Conservation (phyloP, 208 protist species). For the Acanthamoeba culbertsoni region DNA sequence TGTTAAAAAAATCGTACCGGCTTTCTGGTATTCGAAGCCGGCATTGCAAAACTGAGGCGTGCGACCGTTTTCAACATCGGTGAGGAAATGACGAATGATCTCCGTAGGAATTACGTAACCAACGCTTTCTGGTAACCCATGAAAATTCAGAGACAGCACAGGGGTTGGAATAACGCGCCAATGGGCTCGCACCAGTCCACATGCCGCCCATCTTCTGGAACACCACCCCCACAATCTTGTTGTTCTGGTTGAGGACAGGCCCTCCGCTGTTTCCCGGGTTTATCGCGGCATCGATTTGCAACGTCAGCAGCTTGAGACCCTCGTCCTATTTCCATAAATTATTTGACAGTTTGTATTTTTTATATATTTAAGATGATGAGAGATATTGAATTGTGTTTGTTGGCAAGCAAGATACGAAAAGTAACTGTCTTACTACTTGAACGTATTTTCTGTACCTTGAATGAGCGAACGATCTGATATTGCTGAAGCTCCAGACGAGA, state of each 20-base stretch:
- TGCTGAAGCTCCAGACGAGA: constrained; percentile 56
- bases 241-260: background rate
- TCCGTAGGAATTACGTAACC: background rate
- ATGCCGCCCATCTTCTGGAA: constrained; percentile 29
- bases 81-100: constrained; percentile 36
- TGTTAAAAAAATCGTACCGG: too few species aligned
- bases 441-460: background rate
- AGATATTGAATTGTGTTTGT: too few species aligned
- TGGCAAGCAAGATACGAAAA: too few species aligned
- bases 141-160: too few species aligned
- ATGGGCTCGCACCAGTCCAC: background rate
- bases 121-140: background rate
- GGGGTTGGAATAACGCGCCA: too few species aligned
- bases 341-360: too few species aligned
- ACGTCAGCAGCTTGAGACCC: constrained; percentile 8
- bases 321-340: too few species aligned
- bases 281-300: constrained; percentile 61
- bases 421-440: too few species aligned
- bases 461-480: constrained; percentile 14
- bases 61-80: background rate
- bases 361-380: too few species aligned
- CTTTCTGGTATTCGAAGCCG: background rate
- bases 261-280: constrained; percentile 46
- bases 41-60: constrained; percentile 2
- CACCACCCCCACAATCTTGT: constrained; percentile 47